phyloP scores from a whole-genome alignment of 768 basidiomycete genomes.

The Xerocomellus intermedius region DNA sequence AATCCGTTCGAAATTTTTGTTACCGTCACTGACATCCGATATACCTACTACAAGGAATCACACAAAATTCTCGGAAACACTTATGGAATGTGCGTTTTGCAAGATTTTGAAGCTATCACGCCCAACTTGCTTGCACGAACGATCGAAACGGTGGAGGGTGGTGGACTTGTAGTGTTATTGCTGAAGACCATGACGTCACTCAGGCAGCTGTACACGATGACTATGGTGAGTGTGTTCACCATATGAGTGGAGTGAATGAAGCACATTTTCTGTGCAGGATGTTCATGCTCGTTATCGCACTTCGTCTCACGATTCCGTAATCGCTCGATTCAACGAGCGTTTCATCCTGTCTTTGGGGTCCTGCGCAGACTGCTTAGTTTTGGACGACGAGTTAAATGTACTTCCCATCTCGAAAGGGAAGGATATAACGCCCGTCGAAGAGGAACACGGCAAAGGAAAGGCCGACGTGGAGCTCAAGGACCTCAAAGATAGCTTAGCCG shows the following conservation, averaged over 20 bases:
- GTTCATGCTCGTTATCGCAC: slow-evolving; percentile 95
- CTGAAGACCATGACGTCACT: slow-evolving; percentile 95
- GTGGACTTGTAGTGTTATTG: slow-evolving; percentile 82
- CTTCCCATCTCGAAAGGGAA: slow-evolving; percentile 94
- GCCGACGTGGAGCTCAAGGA: slow-evolving; percentile 68
- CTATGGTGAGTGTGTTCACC: slow-evolving; percentile 48
- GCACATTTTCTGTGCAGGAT: slow-evolving; percentile 55
- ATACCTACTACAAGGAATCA: slow-evolving; percentile 98
- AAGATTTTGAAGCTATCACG: slow-evolving; percentile 98
- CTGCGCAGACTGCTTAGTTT: slow-evolving; percentile 87
- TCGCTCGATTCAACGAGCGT: slow-evolving; percentile 97
- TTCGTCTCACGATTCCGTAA: slow-evolving; percentile 80
- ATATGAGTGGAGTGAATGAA: not conserved
- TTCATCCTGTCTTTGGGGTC: slow-evolving; percentile 97
- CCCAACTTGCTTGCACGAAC: slow-evolving; percentile 96
- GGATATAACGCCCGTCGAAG: slow-evolving; percentile 73
- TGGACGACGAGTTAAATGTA: slow-evolving; percentile 98
- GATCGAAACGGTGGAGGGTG: slow-evolving; percentile 97
- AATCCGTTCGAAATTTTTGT: slow-evolving; percentile 98
- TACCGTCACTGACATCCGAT: slow-evolving; percentile 97
- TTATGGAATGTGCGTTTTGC: slow-evolving; percentile 94
- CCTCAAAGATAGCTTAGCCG: slow-evolving; percentile 73
- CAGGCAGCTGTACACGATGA: slow-evolving; percentile 89
- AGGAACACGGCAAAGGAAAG: slow-evolving; percentile 47
- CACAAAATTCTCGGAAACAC: slow-evolving; percentile 97